Evolutionary conservation across 2,329 filamentous ascomycete genomes (phyloP).

Genomic region (Rhexocercosporidium sp.): DNA sequence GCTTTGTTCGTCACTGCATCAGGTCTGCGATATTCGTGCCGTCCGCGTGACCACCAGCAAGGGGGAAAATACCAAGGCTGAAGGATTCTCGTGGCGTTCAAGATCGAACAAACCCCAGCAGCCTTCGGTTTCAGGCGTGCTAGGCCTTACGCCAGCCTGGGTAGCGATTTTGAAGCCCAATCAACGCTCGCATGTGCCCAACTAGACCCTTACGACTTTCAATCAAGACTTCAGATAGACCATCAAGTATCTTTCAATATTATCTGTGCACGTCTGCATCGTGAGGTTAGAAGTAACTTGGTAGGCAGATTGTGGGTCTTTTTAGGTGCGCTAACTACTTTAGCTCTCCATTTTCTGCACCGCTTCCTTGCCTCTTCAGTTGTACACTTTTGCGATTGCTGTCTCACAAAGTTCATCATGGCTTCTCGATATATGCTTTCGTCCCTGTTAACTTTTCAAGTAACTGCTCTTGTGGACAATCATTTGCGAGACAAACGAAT

Average conservation of each 20-base stretch:
- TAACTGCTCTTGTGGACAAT: neutral
- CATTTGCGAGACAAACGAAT: neutral
- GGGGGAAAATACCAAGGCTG: slow-evolving; percentile 4
- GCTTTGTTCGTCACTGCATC: neutral
- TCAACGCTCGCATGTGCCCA: neutral
- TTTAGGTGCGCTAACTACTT: neutral
- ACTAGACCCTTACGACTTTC: neutral
- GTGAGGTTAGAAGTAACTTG: neutral
- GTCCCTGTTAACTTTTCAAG: neutral
- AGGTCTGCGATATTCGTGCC: neutral
- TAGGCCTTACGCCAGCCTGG: neutral
- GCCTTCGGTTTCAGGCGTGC: neutral
- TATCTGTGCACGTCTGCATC: neutral
- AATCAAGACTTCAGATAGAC: neutral
- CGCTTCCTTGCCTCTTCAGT: neutral
- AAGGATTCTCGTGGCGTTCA: neutral
- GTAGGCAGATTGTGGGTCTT: neutral
- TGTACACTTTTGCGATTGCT: neutral
- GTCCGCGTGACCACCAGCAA: neutral
- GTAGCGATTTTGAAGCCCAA: neutral
- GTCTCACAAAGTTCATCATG: neutral
- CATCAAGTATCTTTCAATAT: neutral
- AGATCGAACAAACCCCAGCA: slow-evolving; percentile 2
- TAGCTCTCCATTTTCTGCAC: neutral
- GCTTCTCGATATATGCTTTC: neutral